Evolutionary conservation across 75 land plant genomes (phyloP).

Genomic region (Isoetes taiwanensis): DNA sequence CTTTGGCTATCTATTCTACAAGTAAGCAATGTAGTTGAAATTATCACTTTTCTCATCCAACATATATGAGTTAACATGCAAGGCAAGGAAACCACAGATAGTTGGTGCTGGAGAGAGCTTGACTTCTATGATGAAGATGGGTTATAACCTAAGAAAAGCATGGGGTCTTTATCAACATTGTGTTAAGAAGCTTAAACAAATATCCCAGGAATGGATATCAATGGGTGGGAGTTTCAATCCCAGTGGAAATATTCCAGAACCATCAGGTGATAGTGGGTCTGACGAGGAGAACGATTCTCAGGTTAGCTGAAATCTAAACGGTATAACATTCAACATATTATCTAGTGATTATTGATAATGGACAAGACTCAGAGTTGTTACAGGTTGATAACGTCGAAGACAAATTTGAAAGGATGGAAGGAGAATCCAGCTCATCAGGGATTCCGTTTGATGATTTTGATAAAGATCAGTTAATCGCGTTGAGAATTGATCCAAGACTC

Average conservation of each 20-base stretch:
- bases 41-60: background rate
- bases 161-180: constrained; percentile 27
- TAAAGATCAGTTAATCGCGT: background rate
- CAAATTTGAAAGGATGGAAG: constrained; percentile 11
- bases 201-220: constrained; percentile 20
- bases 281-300: constrained; percentile 5
- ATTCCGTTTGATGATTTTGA: background rate
- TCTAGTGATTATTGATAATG: background rate
- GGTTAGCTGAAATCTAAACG: background rate
- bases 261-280: background rate
- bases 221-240: constrained; percentile 22
- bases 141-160: constrained; percentile 17
- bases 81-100: constrained; percentile 9
- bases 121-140: constrained; percentile 28
- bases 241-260: background rate
- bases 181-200: constrained; percentile 20
- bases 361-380: background rate
- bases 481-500: background rate
- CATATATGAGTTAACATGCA: background rate
- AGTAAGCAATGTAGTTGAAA: constrained; percentile 1
- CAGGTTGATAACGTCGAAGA: constrained; percentile 2
- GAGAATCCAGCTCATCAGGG: constrained; percentile 1
- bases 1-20: constrained; percentile 18
- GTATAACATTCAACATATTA: background rate
- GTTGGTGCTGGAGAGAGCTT: constrained; percentile 27